phyloP scores from a whole-genome alignment of 2,329 filamentous ascomycete species.

The Tolypocladium tundrense region DNA sequence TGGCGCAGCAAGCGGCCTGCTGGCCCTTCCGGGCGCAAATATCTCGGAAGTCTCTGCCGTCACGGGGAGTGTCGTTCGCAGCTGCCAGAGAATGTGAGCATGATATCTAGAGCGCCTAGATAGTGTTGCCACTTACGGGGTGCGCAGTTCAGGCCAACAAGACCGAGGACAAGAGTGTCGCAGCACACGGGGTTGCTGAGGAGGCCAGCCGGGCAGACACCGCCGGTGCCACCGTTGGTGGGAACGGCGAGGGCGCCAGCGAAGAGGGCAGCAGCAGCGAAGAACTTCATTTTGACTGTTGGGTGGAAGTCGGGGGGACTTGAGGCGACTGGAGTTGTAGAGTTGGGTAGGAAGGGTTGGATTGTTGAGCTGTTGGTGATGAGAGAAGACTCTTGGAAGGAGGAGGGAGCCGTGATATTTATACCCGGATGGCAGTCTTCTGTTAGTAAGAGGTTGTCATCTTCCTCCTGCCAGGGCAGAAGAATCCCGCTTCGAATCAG shows the following conservation, averaged over 20 bases:
- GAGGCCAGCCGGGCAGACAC: conserved; percentile 3
- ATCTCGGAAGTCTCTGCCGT: background rate
- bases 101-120: background rate
- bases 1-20: conserved; percentile 3
- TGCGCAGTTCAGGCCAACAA: conserved; percentile 6
- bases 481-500: background rate
- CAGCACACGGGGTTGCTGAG: conserved; percentile 8
- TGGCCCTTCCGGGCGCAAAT: conserved; percentile 1
- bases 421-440: background rate
- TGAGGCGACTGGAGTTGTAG: background rate
- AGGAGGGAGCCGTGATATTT: background rate
- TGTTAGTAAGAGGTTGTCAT: background rate
- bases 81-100: background rate
- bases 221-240: background rate
- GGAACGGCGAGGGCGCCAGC: conserved; percentile 8
- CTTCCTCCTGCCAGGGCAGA: background rate
- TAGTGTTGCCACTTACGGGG: conserved; percentile 2
- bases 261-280: conserved; percentile 7
- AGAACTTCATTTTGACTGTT: conserved; percentile 10
- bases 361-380: background rate
- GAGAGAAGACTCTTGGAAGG: background rate
- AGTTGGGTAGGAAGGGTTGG: background rate
- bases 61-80: background rate
- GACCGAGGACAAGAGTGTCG: conserved; percentile 4
- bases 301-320: background rate